Evolutionary conservation across 306 rosid species (phyloP).

Genomic region (Pterocarpus macrocarpus): DNA sequence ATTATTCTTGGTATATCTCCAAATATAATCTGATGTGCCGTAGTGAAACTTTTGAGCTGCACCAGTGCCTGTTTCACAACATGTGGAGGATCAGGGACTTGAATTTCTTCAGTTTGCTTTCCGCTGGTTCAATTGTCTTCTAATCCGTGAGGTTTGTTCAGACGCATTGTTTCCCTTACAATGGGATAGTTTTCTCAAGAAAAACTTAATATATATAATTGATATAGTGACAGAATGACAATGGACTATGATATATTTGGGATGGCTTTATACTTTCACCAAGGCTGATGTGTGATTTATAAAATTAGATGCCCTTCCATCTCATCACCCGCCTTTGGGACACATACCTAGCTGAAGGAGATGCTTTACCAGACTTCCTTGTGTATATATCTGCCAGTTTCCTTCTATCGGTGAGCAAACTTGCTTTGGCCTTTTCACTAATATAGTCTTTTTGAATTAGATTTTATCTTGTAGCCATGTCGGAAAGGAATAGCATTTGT

Average conservation of each 20-base stretch:
- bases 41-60: constrained; percentile 45
- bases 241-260: constrained; percentile 14
- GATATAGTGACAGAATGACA: too few species aligned
- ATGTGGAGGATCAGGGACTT: constrained; percentile 92
- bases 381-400: constrained; percentile 96
- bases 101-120: constrained; percentile 98
- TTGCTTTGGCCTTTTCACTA: constrained; percentile 7
- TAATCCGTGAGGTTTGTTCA: constrained; percentile 88
- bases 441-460: constrained; percentile 17
- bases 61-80: constrained; percentile 86
- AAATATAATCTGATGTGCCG: constrained; percentile 44
- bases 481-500: constrained; percentile 12
- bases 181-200: constrained; percentile 31
- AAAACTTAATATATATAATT: neutral
- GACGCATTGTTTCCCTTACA: constrained; percentile 28
- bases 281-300: constrained; percentile 48
- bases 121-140: constrained; percentile 99
- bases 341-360: constrained; percentile 99
- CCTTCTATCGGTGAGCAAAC: constrained; percentile 85
- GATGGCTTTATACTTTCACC: constrained; percentile 36
- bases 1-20: constrained; percentile 20
- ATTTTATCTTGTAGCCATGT: constrained; percentile 12
- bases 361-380: constrained; percentile 95
- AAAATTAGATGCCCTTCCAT: constrained; percentile 81
- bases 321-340: constrained; percentile 97